Evolutionary conservation across 768 basidiomycete genomes (phyloP).

Genomic region (Dacryopinax spathularia): DNA sequence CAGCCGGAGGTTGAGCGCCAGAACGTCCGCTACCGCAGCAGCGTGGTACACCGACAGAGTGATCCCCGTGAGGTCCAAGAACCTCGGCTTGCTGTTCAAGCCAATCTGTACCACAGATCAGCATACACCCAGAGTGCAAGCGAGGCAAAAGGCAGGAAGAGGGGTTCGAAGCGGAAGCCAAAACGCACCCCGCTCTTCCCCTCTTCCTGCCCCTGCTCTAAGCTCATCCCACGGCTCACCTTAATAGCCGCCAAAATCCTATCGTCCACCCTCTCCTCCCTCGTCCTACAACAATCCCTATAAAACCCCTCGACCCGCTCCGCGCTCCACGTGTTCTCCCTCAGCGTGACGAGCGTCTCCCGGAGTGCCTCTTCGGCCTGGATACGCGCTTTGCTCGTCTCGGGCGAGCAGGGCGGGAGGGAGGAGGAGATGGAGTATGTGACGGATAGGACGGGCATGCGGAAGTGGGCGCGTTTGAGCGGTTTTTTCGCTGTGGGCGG

Average conservation of each 20-base stretch:
- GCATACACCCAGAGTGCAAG: background rate
- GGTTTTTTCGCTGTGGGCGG: conserved; percentile 30
- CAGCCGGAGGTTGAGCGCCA: conserved; percentile 86
- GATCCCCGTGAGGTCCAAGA: conserved; percentile 66
- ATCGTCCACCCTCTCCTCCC: conserved; percentile 55
- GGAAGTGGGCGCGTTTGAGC: conserved; percentile 81
- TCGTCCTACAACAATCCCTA: conserved; percentile 64
- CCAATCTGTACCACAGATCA: too few relatives aligned
- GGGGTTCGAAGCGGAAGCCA: conserved; percentile 10
- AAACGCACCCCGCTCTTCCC: conserved; percentile 51
- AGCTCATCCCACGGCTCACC: too few relatives aligned
- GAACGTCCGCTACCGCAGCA: conserved; percentile 75
- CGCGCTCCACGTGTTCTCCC: conserved; percentile 54
- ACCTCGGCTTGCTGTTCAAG: conserved; percentile 42
- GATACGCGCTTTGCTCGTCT: conserved; percentile 65
- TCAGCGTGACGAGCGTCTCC: conserved; percentile 38
- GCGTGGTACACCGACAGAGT: conserved; percentile 57
- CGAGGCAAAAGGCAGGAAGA: background rate
- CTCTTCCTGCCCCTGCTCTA: too few relatives aligned
- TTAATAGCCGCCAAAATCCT: conserved; percentile 48
- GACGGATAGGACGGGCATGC: conserved; percentile 69
- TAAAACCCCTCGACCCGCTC: conserved; percentile 78
- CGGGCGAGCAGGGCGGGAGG: conserved; percentile 69
- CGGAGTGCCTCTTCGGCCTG: conserved; percentile 64
- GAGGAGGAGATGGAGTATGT: conserved; percentile 80